Evolutionary conservation across 805 yeast species (phyloP), one percentile per base, ranked within the genome.

Genomic region (Komagataella ulmi): DNA sequence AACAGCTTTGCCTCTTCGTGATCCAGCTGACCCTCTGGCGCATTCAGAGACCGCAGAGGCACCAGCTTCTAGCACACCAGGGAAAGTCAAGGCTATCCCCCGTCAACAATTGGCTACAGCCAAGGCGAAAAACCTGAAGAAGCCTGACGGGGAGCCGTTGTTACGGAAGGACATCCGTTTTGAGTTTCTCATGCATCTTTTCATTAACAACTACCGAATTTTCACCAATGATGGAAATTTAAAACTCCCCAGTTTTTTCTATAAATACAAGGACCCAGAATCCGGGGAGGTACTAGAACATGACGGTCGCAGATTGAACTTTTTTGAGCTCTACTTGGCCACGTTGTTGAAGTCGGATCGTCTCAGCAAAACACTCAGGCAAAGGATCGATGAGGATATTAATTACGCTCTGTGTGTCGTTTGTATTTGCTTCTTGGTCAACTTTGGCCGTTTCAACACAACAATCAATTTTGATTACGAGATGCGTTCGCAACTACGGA

Each of bases 381-480:
- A 89, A 56, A 77, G 95, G 54, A 68, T 91, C 44, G 80, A 88
- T 74, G 83, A 88, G 43, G 72, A 67, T 53, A 61, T 66, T 23
- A 60, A 62, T 47, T 67, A 67, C 52, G 65, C 71, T 2, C 52
- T 67, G 47, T 66, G 66, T 49, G 67, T 67, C 53, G 59, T 64
- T 7, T 61, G 66, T 8, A 58, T 67, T 19, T 88, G 96, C 56
- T 67, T 91, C 44, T 71, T 91, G 54, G 97, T 91, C 17, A 91
- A 91, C 62, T 80, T 90, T 51, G 98, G 98, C 7, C 74, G 97
- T 55, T 80, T 91, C 81, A 91, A 91, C 69, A 91, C 99, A 2
- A 91, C 98, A 2, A 83, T 91, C 50, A 91, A 91, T 67, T 85
- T 91, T 62, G 96, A 88, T 52, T 88, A 95, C 19, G 97, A 89